A percentile compares a stretch with the other conserved stretches of the same genome.
phyloP scores from a whole-genome alignment of 805 yeast genomes.

The Wickerhamomyces chaumierensis region DNA sequence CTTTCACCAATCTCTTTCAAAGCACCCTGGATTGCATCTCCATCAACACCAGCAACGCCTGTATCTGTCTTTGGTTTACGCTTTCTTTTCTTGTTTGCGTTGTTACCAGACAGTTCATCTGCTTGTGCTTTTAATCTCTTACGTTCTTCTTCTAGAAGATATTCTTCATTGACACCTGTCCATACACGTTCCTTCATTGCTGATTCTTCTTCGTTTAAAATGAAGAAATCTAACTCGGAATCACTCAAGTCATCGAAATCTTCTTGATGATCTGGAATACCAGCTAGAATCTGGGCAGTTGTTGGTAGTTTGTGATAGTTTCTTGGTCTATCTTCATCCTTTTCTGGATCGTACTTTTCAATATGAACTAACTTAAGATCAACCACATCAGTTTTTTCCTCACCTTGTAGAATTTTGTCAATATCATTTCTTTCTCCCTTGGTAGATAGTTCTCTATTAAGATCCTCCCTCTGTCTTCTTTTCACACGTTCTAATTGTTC shows the following conservation, averaged over 20 bases:
- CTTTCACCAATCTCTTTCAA: constrained; percentile 32
- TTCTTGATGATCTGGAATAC: constrained; percentile 48
- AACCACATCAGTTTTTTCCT: constrained; percentile 1
- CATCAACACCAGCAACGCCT: constrained; percentile 22
- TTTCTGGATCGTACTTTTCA: constrained; percentile 6
- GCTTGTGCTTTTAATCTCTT: constrained; percentile 78
- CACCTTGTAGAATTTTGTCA: neutral
- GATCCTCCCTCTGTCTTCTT: constrained; percentile 14
- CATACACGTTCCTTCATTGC: constrained; percentile 72
- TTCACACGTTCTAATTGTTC: constrained; percentile 19
- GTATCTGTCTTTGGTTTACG: constrained; percentile 18
- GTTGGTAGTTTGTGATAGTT: constrained; percentile 51
- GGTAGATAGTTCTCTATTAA: constrained; percentile 8
- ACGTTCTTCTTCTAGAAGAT: constrained; percentile 71
- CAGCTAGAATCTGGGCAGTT: constrained; percentile 38
- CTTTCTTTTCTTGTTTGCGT: constrained; percentile 40
- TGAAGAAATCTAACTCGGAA: constrained; percentile 53
- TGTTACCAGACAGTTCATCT: constrained; percentile 75
- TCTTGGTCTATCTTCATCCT: constrained; percentile 36
- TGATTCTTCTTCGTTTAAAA: constrained; percentile 61
- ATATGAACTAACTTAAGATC: constrained; percentile 9
- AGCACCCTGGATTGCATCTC: constrained; percentile 29
- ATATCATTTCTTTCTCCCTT: constrained; percentile 11
- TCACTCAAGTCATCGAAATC: constrained; percentile 73
- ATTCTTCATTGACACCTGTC: constrained; percentile 85